phyloP scores from a whole-genome alignment of 495 filamentous ascomycete species.

The Terfezia boudieri region DNA sequence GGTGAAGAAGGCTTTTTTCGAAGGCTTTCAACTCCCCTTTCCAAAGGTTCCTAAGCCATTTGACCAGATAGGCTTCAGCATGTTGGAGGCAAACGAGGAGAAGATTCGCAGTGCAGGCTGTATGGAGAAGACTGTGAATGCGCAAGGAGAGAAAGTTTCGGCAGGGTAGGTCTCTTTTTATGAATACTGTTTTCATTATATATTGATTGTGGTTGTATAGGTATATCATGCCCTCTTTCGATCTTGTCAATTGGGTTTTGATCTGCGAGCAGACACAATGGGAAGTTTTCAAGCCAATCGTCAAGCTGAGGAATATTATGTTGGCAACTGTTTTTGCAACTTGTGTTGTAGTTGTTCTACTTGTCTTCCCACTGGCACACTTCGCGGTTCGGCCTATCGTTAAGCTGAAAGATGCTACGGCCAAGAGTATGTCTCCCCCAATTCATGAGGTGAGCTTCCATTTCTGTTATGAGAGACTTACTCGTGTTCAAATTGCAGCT shows the following conservation, averaged over 20 bases:
- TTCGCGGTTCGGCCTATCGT: constrained; percentile 58
- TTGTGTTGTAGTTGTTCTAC: constrained; percentile 39
- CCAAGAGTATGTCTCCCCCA: constrained; percentile 37
- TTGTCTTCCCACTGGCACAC: constrained; percentile 58
- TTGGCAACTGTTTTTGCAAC: constrained; percentile 71
- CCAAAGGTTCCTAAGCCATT: neutral
- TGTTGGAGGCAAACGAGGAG: constrained; percentile 3
- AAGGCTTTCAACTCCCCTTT: neutral
- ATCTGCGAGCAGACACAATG: constrained; percentile 49
- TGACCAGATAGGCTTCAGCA: neutral
- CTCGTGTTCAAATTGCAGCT: neutral
- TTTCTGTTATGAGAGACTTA: too few species aligned
- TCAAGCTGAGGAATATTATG: constrained; percentile 49
- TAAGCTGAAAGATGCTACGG: constrained; percentile 51
- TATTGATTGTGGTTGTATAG: neutral
- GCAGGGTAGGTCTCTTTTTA: constrained; percentile 32
- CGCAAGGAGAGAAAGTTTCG: constrained; percentile 29
- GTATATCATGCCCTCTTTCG: constrained; percentile 8
- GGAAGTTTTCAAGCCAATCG: constrained; percentile 58
- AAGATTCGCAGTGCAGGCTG: constrained; percentile 15
- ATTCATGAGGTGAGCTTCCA: too few species aligned
- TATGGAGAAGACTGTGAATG: constrained; percentile 28
- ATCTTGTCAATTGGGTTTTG: constrained; percentile 55
- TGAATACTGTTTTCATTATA: constrained; percentile 17
- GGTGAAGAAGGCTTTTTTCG: neutral